Conservation (phyloP, 2,329 filamentous ascomycete species). For the Colletotrichum sp. region DNA sequence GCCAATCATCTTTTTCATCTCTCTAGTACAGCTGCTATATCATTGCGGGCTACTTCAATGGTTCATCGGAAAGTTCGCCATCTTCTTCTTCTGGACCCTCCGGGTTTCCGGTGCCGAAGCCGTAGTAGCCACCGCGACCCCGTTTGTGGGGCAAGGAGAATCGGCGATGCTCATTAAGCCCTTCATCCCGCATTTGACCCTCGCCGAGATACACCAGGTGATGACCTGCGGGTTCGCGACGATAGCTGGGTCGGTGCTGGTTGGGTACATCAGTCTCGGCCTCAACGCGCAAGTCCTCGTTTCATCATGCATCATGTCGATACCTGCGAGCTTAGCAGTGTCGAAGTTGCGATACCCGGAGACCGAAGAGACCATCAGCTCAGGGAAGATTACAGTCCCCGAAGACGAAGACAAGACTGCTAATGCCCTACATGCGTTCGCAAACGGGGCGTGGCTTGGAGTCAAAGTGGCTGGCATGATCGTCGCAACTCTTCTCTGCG, state of each 20-base stretch:
- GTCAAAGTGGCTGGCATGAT: slow-evolving; percentile 81
- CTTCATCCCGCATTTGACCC: slow-evolving; percentile 73
- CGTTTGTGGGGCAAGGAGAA: slow-evolving; percentile 82
- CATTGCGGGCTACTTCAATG: slow-evolving; percentile 74
- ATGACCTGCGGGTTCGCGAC: slow-evolving; percentile 80
- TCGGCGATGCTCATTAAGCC: slow-evolving; percentile 78
- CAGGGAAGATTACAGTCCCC: slow-evolving; percentile 70
- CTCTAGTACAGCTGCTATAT: slow-evolving; percentile 73
- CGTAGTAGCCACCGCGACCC: slow-evolving; percentile 76
- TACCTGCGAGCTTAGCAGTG: slow-evolving; percentile 74
- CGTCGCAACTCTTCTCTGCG: slow-evolving; percentile 71
- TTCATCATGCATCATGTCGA: slow-evolving; percentile 79
- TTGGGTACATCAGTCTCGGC: slow-evolving; percentile 74
- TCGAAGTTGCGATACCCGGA: slow-evolving; percentile 77
- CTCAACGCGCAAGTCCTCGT: slow-evolving; percentile 74
- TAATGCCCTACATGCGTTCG: slow-evolving; percentile 75
- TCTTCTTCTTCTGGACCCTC: slow-evolving; percentile 80
- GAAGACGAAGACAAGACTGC: slow-evolving; percentile 67
- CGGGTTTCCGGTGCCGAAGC: slow-evolving; percentile 76
- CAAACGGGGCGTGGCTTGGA: slow-evolving; percentile 76
- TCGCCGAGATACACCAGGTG: slow-evolving; percentile 75
- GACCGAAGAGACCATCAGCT: slow-evolving; percentile 73
- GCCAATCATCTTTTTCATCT: slow-evolving; percentile 80
- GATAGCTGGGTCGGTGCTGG: slow-evolving; percentile 74
- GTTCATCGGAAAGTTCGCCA: slow-evolving; percentile 75